Evolutionary conservation across 176 grass and related monocot species (phyloP), one percentile per base, ranked within the genome.

Genomic region (Rhynchospora tenuis): DNA sequence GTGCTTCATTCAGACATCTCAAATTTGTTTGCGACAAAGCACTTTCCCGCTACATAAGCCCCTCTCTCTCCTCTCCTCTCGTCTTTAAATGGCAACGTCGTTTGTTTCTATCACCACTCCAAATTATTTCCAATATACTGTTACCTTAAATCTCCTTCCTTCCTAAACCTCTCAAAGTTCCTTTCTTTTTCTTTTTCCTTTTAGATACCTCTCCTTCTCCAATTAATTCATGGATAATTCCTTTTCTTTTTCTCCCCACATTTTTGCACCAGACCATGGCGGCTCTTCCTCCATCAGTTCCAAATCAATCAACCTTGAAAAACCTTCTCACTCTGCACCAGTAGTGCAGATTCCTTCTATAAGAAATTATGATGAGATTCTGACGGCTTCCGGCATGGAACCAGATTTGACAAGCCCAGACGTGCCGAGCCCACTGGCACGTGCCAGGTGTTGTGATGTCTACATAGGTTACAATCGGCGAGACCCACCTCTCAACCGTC

Each of bases 371-470:
- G 27, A 14, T 31, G 68, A 72, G 31, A 22, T 48, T 9, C 12
- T 13, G 70, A 4, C 38, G 45, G 50, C 14, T 38, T 17, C 2
- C 14, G 16, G 0, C 3, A 64, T 81, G 17, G 44, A 62, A 62
- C 28, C 33, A 27, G 22, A 64, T 59, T 62, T 56, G 17, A 28
- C 57, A 44, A 82, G 42, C 23, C 79, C 20, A 66, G 79, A 81
- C 38, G 15, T 82, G 17, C 16, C 64, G 19, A 28, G 29, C 0
- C 64, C 57, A 2, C 20, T 88, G n/a, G 79, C 64, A 38, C 81
- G 54, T 27, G 79, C 76, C 42, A 59, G 60, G 24, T 55, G 26
- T 23, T 95, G 88, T 59, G 93, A 95, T 17, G 88, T 92, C 51
- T 92, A 87, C 33, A n/a, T 90, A 1, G 85, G 90, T 1, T 75